Evolutionary conservation across 495 filamentous ascomycete genomes (phyloP).

Genomic region (Aspergillus biplanus): DNA sequence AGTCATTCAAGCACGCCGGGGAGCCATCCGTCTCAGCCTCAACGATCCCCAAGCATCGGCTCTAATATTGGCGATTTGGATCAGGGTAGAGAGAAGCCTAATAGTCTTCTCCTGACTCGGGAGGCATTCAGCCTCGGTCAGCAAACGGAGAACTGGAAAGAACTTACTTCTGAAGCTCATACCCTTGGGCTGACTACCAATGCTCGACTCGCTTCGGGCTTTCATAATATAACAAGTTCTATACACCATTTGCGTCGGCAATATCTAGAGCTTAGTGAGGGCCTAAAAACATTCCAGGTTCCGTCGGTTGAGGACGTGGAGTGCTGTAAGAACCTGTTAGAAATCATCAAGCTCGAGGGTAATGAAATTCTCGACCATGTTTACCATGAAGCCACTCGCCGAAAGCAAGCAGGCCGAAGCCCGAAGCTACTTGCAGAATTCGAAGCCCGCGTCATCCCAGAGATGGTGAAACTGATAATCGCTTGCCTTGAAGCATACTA

Average conservation of each 20-base stretch:
- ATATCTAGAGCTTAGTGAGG: not conserved
- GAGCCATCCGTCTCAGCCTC: not conserved
- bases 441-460: constrained; percentile 29
- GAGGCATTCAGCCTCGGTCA: constrained; percentile 15
- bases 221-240: constrained; percentile 3
- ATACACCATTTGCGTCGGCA: constrained; percentile 6
- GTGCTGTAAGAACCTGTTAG: constrained; percentile 15
- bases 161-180: constrained; percentile 8
- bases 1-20: not conserved
- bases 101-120: constrained; percentile 12
- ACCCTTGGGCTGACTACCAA: not conserved
- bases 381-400: constrained; percentile 3
- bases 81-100: not conserved
- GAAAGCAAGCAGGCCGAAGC: not conserved
- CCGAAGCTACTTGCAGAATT: constrained; percentile 25
- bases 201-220: not conserved
- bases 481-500: constrained; percentile 30
- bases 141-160: constrained; percentile 21
- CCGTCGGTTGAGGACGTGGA: constrained; percentile 2
- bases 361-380: constrained; percentile 15
- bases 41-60: not conserved
- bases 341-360: constrained; percentile 16
- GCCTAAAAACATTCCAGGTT: not conserved
- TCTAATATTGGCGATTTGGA: not conserved
- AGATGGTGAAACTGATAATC: constrained; percentile 25